Evolutionary conservation across 148 eudicot genomes (phyloP), one percentile per base, ranked within the genome.

Genomic region (Chenopodium suecicum): DNA sequence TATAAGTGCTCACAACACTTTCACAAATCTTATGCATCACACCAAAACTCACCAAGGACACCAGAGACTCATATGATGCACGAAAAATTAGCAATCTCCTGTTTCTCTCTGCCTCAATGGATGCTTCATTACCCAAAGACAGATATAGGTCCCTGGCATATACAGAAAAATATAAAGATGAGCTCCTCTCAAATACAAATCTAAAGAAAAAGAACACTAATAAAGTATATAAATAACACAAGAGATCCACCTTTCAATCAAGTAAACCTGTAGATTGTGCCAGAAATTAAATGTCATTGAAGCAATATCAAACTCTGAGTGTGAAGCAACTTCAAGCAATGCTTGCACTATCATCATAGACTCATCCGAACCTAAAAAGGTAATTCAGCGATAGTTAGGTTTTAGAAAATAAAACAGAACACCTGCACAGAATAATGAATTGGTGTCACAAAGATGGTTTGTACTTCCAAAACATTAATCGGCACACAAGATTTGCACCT

Each of bases 251-350:
- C 95, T 92, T 88, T 96, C 98, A 75, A 84, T 84, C 89, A 96
- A 90, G 78, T 85, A 82, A 79, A 96, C 85, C 85, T 96, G 99
- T 86, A 96, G 92, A 87, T 86, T 92, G 88, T 96, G 99, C 99
- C 99, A 96, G 85, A 96, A 96, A 85, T 94, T 96, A 75, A 96
- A 96, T 27, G 99, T 96, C 99, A 96, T 96, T 74, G 98, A 96
- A 88, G 98, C 98, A 82, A 96, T 96, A 87, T 96, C 99, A 83
- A 87, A 96, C 84, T 96, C 99, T 77, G 93, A 93, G 91, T 92
- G 99, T 74, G 99, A 89, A 84, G 97, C 87, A 79, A 94, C 99
- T 88, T 96, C 98, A 72, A 94, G 86, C 83, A 96, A 82, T 19
- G 94, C 92, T 83, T 91, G 92, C 83, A 94, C 95, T 76, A 94